Percentiles rank a stretch among this genome's conserved stretches.
Evolutionary conservation across 2,329 filamentous ascomycete genomes (phyloP).

Genomic region (Acrodontium crateriforme): DNA sequence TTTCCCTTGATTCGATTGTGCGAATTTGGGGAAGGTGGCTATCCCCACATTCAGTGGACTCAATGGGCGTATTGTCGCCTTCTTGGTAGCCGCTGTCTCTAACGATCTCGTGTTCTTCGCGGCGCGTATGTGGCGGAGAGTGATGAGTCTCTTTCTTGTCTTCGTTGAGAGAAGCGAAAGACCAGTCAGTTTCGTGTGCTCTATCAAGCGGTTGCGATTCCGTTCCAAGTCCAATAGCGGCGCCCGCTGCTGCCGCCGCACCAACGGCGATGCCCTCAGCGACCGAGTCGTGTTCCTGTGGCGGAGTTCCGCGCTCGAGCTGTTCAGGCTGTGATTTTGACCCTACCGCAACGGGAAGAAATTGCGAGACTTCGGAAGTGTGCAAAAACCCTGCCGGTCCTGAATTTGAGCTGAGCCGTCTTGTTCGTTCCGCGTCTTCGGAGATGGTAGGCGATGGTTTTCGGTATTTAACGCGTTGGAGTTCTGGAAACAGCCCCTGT

Average conservation of each 20-base stretch:
- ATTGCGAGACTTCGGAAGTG: slow-evolving; percentile 16
- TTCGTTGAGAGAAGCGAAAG: no score
- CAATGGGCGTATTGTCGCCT: slow-evolving; percentile 12
- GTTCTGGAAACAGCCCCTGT: slow-evolving; percentile 11
- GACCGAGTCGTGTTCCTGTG: not conserved
- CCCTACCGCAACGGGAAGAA: slow-evolving; percentile 8
- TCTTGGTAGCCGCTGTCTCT: slow-evolving; percentile 33
- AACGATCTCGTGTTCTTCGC: slow-evolving; percentile 14
- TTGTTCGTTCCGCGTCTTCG: slow-evolving; percentile 3
- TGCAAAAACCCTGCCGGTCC: slow-evolving; percentile 8
- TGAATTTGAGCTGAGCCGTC: no score
- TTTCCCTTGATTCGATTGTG: slow-evolving; percentile 13
- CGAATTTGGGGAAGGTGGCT: slow-evolving; percentile 8
- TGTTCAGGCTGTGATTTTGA: slow-evolving; percentile 2
- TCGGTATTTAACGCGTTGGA: slow-evolving; percentile 13
- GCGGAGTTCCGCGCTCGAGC: not conserved
- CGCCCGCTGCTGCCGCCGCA: slow-evolving; percentile 3
- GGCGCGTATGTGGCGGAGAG: no score
- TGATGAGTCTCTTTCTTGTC: no score
- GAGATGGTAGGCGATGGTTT: slow-evolving; percentile 1
- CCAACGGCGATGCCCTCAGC: slow-evolving; percentile 4
- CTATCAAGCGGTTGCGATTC: no score
- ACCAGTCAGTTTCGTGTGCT: no score
- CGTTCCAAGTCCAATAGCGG: no score
- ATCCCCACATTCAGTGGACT: slow-evolving; percentile 6